Evolutionary conservation across 208 protist species (phyloP).

Genomic region (Wallacemonas rigidus): DNA sequence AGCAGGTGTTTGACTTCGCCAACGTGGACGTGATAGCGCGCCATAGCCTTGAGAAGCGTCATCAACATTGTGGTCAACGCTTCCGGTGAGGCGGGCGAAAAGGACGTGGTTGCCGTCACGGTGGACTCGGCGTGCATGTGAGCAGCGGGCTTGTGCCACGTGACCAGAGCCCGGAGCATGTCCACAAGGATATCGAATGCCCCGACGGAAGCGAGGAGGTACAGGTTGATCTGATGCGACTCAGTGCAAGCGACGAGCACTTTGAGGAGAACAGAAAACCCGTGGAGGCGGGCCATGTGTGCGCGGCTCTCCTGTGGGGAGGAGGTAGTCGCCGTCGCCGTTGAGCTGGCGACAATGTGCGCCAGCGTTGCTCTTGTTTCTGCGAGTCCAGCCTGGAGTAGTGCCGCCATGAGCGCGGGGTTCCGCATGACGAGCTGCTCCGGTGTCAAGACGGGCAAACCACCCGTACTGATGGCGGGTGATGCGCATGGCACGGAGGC

Average conservation of each 20-base stretch:
- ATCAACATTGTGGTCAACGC: constrained; percentile 40
- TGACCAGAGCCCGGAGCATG: constrained; percentile 43
- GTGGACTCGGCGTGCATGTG: too few relatives aligned
- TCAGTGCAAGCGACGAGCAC: constrained; percentile 27
- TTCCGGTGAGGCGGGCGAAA: constrained; percentile 11
- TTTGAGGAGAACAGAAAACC: constrained; percentile 20
- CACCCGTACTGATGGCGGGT: background rate
- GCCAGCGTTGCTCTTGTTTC: background rate
- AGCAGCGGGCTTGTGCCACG: background rate
- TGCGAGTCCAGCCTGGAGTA: constrained; percentile 31
- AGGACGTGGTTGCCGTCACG: background rate
- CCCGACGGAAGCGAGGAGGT: constrained; percentile 57
- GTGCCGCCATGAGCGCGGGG: constrained; percentile 37
- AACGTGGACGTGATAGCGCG: constrained; percentile 68
- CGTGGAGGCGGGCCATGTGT: constrained; percentile 17
- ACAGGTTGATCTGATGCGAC: constrained; percentile 37
- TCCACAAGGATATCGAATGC: constrained; percentile 51
- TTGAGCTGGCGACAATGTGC: background rate
- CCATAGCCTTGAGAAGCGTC: constrained; percentile 42
- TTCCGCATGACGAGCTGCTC: constrained; percentile 49
- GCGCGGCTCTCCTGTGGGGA: background rate
- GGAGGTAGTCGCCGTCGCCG: constrained; percentile 24
- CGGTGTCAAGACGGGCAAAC: background rate
- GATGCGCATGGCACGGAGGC: background rate
- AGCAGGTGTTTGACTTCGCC: constrained; percentile 80